A percentile compares a stretch with the other conserved stretches of the same genome.
These are phyloP conservation scores for Apiotrichum siamense DNA, from an alignment of 1,284 basidiomycete genomes.

Conservation along the genomic window DNA sequence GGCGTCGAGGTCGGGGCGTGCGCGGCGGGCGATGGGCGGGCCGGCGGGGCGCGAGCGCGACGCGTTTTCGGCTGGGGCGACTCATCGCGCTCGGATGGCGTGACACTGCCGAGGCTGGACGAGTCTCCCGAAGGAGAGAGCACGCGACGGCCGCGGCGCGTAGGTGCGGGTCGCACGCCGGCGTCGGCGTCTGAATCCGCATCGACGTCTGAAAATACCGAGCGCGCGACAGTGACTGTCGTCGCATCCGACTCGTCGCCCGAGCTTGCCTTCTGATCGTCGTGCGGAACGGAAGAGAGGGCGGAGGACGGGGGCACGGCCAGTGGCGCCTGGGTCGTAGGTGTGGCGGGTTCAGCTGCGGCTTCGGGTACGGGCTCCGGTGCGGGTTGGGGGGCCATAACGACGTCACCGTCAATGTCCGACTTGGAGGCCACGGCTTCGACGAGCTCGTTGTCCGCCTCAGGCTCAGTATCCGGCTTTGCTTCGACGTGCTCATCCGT, in stretches of 20 bases:
- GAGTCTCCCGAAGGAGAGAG: constrained; percentile 9
- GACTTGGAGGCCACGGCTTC: no score
- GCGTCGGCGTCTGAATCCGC: constrained; percentile 8
- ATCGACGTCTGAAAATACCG: constrained; percentile 22
- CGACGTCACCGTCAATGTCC: no score
- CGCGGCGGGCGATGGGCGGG: neutral
- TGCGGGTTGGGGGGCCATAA: no score
- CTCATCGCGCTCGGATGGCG: neutral
- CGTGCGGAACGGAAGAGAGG: constrained; percentile 12
- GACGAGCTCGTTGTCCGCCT: no score
- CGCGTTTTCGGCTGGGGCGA: neutral
- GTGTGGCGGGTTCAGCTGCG: neutral
- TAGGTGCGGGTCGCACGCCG: constrained; percentile 5
- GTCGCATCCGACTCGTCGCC: constrained; percentile 35
- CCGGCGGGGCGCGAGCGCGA: neutral
- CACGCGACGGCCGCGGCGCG: constrained; percentile 7
- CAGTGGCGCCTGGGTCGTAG: neutral
- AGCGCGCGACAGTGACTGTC: constrained; percentile 27
- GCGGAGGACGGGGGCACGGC: constrained; percentile 5
- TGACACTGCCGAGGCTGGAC: neutral
- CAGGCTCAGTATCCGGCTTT: no score
- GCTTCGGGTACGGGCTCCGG: neutral
- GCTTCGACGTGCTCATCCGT: neutral
- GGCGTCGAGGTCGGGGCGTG: neutral
- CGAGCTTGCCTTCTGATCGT: constrained; percentile 14